Evolutionary conservation across 2,329 filamentous ascomycete genomes (phyloP).

Genomic region (Fusarium dlaminii): DNA sequence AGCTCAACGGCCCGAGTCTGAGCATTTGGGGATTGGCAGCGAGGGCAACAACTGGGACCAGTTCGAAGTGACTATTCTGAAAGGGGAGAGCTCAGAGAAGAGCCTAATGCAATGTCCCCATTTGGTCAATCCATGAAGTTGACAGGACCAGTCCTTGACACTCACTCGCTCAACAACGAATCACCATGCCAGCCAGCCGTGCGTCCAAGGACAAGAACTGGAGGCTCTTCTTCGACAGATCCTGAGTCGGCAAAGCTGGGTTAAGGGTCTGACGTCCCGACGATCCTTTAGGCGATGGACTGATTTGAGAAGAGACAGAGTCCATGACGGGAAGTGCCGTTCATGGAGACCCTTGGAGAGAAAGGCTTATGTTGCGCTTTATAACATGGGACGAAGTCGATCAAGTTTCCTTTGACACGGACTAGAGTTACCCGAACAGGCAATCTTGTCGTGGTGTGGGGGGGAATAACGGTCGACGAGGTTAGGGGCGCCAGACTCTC

Average conservation of each 20-base stretch:
- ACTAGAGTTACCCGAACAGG: constrained; percentile 38
- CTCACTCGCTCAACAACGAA: constrained; percentile 11
- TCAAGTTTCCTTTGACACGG: constrained; percentile 39
- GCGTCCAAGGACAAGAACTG: constrained; percentile 20
- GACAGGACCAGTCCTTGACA: constrained; percentile 15
- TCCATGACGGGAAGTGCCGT: constrained; percentile 32
- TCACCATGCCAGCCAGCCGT: constrained; percentile 22
- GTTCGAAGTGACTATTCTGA: constrained; percentile 25
- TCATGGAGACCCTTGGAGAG: constrained; percentile 22
- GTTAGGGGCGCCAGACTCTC: constrained; percentile 31
- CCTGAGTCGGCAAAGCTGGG: constrained; percentile 31
- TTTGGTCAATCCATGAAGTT: constrained; percentile 10
- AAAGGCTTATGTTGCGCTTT: constrained; percentile 31
- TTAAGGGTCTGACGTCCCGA: constrained; percentile 37
- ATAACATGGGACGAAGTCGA: constrained; percentile 39
- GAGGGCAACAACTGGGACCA: constrained; percentile 19
- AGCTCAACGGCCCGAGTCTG: constrained; percentile 34
- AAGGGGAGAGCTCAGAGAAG: constrained; percentile 17
- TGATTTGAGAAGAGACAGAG: constrained; percentile 28
- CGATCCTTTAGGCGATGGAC: constrained; percentile 35
- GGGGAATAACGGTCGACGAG: constrained; percentile 29
- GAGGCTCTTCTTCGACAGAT: constrained; percentile 26
- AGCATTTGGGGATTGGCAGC: constrained; percentile 11
- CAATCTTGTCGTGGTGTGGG: constrained; percentile 43
- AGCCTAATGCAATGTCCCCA: constrained; percentile 24